Conservation (phyloP, 805 yeast genomes). For the Wickerhamomyces xylosicus region DNA sequence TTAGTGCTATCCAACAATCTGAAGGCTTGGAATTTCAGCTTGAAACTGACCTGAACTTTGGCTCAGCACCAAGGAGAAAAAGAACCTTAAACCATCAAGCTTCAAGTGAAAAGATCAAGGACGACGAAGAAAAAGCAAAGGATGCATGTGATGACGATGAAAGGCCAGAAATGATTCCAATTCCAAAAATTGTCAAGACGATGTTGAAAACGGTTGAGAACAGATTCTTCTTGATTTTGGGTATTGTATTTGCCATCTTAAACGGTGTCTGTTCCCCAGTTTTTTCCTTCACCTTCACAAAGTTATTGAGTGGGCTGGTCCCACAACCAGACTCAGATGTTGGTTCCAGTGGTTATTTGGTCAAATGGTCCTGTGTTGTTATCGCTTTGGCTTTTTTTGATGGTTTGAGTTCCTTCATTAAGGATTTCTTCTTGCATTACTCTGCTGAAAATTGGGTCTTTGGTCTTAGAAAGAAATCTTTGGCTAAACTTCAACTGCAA, state of each 20-base stretch:
- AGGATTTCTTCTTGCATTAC: conserved; percentile 39
- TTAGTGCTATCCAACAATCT: conserved; percentile 8
- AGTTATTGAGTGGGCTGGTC: conserved; percentile 53
- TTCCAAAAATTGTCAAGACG: conserved; percentile 18
- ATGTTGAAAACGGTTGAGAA: conserved; percentile 20
- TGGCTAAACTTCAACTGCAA: conserved; percentile 40
- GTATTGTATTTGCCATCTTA: conserved; percentile 39
- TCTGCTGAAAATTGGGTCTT: conserved; percentile 64
- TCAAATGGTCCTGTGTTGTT: conserved; percentile 62
- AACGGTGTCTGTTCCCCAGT: conserved; percentile 66
- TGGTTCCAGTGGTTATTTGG: conserved; percentile 23
- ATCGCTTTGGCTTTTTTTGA: conserved; percentile 53
- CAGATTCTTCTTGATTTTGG: conserved; percentile 29
- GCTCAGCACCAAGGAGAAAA: conserved; percentile 1
- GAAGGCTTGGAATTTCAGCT: conserved; percentile 4
- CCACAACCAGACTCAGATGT: conserved; percentile 27
- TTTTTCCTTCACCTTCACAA: conserved; percentile 70
- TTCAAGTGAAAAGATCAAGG: conserved; percentile 1
- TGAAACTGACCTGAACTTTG: neutral
- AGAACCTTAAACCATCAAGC: conserved; percentile 1
- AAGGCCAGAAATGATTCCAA: conserved; percentile 19
- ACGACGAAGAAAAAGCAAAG: conserved; percentile 2
- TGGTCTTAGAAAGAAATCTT: conserved; percentile 36
- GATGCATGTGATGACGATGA: conserved; percentile 3
- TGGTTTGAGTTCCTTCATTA: conserved; percentile 44